Base-by-base conservation (phyloP, 176 grass and related monocot species). In the Alloteropsis semialata region DNA sequence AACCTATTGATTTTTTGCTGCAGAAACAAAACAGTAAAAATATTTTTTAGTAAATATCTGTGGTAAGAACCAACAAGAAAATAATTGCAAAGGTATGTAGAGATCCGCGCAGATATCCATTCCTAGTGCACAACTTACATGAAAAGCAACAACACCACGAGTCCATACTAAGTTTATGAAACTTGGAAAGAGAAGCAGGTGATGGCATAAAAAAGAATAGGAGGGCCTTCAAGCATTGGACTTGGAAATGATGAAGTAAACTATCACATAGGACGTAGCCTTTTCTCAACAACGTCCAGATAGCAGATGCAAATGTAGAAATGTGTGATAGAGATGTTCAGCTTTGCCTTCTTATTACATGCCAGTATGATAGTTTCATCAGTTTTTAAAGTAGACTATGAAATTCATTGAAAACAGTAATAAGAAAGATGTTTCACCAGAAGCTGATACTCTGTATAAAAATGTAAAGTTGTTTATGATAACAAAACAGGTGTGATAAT, bases 1-100 rank as follows among this genome's bases (percentile, higher is more conserved):
- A 99, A 99, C 65, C 69, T 99, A 59, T 87, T 96, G 32, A 99
- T 90, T 65, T 85, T 93, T 87, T 96, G 85, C 96, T 96, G 89
- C 72, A 85, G 84, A 18, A 90, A 10, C 38, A 49, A n/a, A 69
- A 30, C 53, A 81, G 53, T n/a, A 69, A 19, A 29, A 61, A 88
- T 68, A 46, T 68, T 15, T 53, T 55, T 65, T 56, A 70, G 72
- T 22, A 84, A 9, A 60, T 60, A 61, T 45, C 65, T 58, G 6
- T 29, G 30, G 67, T 43, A 30, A 25, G 32, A 79, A 39, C 15
- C n/a, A 69, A 69, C 69, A 28, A 33, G 75, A 76, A 8, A 69
- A 70, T 34, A 27, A 12, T 45, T 30, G 18, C 41, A 5, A 44
- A 81, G 21, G 17, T 10, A 44, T 48, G 36, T 33, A 56, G 24